phyloP scores from a whole-genome alignment of 1,284 basidiomycete species.

The Xerocomus minutiporus region DNA sequence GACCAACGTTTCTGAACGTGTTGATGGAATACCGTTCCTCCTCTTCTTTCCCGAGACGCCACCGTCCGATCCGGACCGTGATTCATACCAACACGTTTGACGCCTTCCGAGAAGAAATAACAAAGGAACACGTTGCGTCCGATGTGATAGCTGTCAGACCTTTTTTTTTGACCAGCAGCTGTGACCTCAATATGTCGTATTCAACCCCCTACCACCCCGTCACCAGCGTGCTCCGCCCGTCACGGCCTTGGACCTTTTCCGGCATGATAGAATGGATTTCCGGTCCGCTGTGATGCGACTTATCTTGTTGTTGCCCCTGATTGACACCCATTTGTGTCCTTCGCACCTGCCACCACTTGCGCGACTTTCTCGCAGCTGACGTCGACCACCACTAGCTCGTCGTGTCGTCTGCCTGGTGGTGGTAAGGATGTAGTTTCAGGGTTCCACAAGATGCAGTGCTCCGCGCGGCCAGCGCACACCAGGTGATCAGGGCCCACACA shows the following conservation, averaged over 20 bases:
- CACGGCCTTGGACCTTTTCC: not conserved
- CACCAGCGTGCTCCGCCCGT: not conserved
- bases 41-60: not conserved
- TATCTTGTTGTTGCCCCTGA: constrained; percentile 9
- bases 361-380: not conserved
- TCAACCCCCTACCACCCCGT: constrained; percentile 2
- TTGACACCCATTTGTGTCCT: constrained; percentile 1
- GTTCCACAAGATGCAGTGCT: constrained; percentile 21
- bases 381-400: not conserved
- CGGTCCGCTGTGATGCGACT: not conserved
- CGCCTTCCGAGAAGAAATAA: not conserved
- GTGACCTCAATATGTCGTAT: constrained; percentile 12
- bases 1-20: constrained; percentile 10
- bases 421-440: constrained; percentile 17
- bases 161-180: constrained; percentile 6
- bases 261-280: not conserved
- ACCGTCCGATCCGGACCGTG: constrained; percentile 2
- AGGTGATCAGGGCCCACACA: constrained; percentile 22
- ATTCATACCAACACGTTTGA: constrained; percentile 7
- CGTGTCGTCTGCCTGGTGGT: constrained; percentile 7
- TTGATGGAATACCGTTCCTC: constrained; percentile 2
- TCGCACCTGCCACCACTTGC: not conserved
- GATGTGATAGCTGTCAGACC: constrained; percentile 18
- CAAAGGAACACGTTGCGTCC: constrained; percentile 11
- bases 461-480: constrained; percentile 26